phyloP scores from a whole-genome alignment of 257 asterid genomes.

The Fraxinus cuspidata region DNA sequence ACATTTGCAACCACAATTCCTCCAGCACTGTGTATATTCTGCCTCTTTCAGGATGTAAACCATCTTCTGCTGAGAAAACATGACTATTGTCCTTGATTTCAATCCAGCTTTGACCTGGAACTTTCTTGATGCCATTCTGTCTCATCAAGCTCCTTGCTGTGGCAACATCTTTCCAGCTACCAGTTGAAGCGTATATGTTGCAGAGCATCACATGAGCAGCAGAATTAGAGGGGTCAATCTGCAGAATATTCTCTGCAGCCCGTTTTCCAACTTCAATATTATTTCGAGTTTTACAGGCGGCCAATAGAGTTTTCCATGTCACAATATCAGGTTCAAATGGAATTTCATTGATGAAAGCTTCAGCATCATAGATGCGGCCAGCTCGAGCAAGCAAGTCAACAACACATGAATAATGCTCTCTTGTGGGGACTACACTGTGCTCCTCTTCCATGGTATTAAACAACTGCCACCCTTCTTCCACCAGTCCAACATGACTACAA shows the following conservation, averaged over 20 bases:
- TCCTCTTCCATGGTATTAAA: slow-evolving; percentile 57
- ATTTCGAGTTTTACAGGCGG: slow-evolving; percentile 60
- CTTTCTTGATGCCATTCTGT: slow-evolving; percentile 57
- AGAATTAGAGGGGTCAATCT: slow-evolving; percentile 57
- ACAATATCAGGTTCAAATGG: slow-evolving; percentile 54
- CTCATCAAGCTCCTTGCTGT: slow-evolving; percentile 57
- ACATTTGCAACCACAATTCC: slow-evolving; percentile 60
- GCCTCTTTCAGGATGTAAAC: slow-evolving; percentile 54
- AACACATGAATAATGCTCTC: slow-evolving; percentile 67
- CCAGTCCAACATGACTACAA: slow-evolving; percentile 76
- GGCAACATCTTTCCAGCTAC: slow-evolving; percentile 64
- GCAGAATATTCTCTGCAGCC: slow-evolving; percentile 57
- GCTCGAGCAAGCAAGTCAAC: slow-evolving; percentile 75
- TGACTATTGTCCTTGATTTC: slow-evolving; percentile 50
- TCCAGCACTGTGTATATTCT: slow-evolving; percentile 45
- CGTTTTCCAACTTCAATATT: slow-evolving; percentile 61
- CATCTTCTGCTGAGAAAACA: slow-evolving; percentile 63
- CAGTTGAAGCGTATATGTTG: slow-evolving; percentile 60
- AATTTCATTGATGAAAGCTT: slow-evolving; percentile 47
- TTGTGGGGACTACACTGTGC: slow-evolving; percentile 55
- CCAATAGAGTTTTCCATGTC: slow-evolving; percentile 65
- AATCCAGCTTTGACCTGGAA: slow-evolving; percentile 74
- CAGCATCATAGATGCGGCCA: slow-evolving; percentile 63
- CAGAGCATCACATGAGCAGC: slow-evolving; percentile 67
- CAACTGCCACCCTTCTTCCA: slow-evolving; percentile 67